A percentile compares a stretch with the other conserved stretches of the same genome.
Conservation (phyloP, 495 filamentous ascomycete genomes). For the Hyaloscypha hepaticicola region DNA sequence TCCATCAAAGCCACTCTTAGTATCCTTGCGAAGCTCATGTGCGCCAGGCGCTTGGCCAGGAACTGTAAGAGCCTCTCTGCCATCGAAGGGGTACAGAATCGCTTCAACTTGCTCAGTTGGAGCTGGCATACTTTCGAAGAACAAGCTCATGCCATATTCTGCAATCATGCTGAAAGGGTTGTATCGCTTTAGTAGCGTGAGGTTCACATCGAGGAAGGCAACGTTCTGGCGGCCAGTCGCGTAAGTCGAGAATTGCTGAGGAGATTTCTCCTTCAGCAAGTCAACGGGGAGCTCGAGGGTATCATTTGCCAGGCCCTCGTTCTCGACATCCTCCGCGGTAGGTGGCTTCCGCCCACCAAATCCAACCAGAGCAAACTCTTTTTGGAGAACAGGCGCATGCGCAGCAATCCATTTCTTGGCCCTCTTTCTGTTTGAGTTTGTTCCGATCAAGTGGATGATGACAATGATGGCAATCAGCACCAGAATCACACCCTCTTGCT, state of each 20-base stretch:
- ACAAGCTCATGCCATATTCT: slow-evolving; percentile 75
- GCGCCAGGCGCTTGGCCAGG: slow-evolving; percentile 54
- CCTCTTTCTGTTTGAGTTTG: slow-evolving; percentile 72
- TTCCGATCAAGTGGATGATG: slow-evolving; percentile 79
- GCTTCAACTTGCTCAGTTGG: slow-evolving; percentile 73
- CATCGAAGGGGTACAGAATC: slow-evolving; percentile 83
- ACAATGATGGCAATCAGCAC: slow-evolving; percentile 71
- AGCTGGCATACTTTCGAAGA: slow-evolving; percentile 64
- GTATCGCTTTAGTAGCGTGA: slow-evolving; percentile 83
- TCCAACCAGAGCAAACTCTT: slow-evolving; percentile 89
- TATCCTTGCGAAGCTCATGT: slow-evolving; percentile 54
- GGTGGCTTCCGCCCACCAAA: slow-evolving; percentile 52
- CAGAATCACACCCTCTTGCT: slow-evolving; percentile 80
- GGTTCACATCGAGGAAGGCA: slow-evolving; percentile 81
- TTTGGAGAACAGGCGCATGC: slow-evolving; percentile 65
- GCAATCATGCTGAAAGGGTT: slow-evolving; percentile 75
- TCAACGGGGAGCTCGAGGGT: slow-evolving; percentile 43
- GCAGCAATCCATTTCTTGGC: slow-evolving; percentile 78
- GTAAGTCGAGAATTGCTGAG: slow-evolving; percentile 82
- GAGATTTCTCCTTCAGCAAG: slow-evolving; percentile 75
- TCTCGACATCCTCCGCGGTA: slow-evolving; percentile 44
- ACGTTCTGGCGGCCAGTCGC: slow-evolving; percentile 94
- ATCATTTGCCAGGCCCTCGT: slow-evolving; percentile 39
- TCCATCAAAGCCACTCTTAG: slow-evolving; percentile 78
- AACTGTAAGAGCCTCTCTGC: slow-evolving; percentile 74